Evolutionary conservation across 1,284 basidiomycete species (phyloP).

Genomic region (Phellopilus nigrolimitatus): DNA sequence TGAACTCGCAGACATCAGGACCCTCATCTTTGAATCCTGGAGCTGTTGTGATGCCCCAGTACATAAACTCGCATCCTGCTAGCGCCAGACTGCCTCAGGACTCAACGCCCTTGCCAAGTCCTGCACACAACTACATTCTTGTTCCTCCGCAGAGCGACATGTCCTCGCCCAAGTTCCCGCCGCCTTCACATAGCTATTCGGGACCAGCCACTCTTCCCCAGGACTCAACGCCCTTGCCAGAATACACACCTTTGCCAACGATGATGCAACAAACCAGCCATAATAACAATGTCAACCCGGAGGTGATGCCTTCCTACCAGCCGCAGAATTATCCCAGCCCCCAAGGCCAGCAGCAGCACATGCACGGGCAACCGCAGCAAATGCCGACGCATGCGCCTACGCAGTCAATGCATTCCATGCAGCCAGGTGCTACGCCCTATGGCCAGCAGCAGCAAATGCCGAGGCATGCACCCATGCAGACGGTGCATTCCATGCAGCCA

Average conservation of each 20-base stretch:
- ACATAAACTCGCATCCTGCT: not conserved
- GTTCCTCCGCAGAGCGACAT: not conserved
- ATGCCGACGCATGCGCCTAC: not conserved
- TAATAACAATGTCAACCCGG: not conserved
- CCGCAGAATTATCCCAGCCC: not conserved
- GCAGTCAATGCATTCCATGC: not conserved
- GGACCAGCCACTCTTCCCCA: not conserved
- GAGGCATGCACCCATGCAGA: no score
- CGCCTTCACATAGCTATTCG: not conserved
- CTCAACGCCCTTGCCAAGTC: not conserved
- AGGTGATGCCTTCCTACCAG: not conserved
- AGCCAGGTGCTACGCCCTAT: no score
- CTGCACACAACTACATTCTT: not conserved
- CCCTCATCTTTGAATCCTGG: no score
- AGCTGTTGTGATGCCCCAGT: no score
- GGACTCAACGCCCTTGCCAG: not conserved
- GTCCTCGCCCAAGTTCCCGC: no score
- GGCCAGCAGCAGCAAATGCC: no score
- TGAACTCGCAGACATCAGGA: no score
- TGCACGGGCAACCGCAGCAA: no score
- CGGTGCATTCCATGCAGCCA: slow-evolving; percentile 15
- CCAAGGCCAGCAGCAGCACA: not conserved
- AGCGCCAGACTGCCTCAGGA: slow-evolving; percentile 6
- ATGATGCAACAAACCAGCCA: not conserved
- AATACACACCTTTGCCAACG: not conserved